These are phyloP conservation scores for Sistotremastrum suecicum DNA, from an alignment of 768 basidiomycete species.

Conservation along the genomic window DNA sequence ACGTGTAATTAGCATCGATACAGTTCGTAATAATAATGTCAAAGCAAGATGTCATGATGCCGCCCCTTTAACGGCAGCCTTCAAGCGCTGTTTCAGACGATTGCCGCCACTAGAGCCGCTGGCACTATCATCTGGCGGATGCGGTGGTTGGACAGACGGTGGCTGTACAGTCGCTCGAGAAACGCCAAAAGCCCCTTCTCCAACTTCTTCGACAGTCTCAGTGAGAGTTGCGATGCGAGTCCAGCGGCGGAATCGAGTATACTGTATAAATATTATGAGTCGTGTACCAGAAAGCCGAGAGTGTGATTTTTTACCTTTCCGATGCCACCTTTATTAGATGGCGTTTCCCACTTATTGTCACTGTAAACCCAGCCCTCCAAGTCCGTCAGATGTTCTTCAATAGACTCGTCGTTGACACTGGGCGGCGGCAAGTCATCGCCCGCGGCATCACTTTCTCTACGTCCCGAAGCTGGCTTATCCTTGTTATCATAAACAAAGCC, in stretches of 20 bases:
- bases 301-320: constrained; percentile 43
- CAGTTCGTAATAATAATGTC: no score
- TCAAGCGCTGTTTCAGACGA: constrained; percentile 10
- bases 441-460: constrained; percentile 2
- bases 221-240: constrained; percentile 67
- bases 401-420: constrained; percentile 13
- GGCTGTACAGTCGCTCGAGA: no score
- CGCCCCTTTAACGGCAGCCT: constrained; percentile 12
- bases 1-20: no score
- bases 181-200: constrained; percentile 1
- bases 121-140: no score
- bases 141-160: no score
- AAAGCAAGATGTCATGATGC: neutral
- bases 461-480: neutral
- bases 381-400: constrained; percentile 55
- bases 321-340: constrained; percentile 63
- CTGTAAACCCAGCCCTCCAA: constrained; percentile 86
- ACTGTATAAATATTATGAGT: constrained; percentile 27
- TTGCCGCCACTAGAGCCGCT: no score
- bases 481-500: constrained; percentile 4
- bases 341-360: constrained; percentile 90
- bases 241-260: constrained; percentile 79
- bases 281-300: neutral
- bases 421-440: neutral
- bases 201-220: constrained; percentile 45